Percentiles rank a stretch among this genome's conserved stretches.
These are phyloP conservation scores for Hypoxylon cercidicola DNA, from an alignment of 495 filamentous ascomycete genomes.

Conservation along the genomic window DNA sequence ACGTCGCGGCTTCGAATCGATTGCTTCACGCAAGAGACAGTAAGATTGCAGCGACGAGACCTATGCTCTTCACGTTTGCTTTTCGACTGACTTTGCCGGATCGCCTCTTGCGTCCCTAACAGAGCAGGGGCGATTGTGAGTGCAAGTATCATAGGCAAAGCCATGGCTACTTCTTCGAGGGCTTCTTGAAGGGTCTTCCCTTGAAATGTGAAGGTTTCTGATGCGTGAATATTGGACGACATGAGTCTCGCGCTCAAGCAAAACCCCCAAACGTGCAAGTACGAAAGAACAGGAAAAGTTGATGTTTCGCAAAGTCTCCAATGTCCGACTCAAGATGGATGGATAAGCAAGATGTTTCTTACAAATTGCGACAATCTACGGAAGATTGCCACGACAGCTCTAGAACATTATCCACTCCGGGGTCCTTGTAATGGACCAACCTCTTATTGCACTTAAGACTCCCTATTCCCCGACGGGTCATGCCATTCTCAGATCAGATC, in stretches of 20 bases:
- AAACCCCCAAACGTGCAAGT: not conserved
- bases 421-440: constrained; percentile 14
- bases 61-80: constrained; percentile 57
- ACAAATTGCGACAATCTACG: constrained; percentile 1
- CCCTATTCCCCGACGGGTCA: constrained; percentile 37
- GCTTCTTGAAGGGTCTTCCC: constrained; percentile 39
- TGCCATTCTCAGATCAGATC: constrained; percentile 48
- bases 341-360: constrained; percentile 26
- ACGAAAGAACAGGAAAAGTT: constrained; percentile 7
- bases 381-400: constrained; percentile 19
- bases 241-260: constrained; percentile 23
- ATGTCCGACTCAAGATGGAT: constrained; percentile 8
- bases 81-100: constrained; percentile 57
- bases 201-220: constrained; percentile 37
- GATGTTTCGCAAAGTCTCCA: not conserved
- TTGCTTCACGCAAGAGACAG: constrained; percentile 50
- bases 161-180: constrained; percentile 38
- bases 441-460: constrained; percentile 15
- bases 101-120: constrained; percentile 57
- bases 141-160: constrained; percentile 48
- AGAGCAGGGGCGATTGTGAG: constrained; percentile 52
- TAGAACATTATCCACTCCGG: constrained; percentile 22
- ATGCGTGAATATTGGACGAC: constrained; percentile 37
- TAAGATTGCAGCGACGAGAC: constrained; percentile 55
- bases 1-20: constrained; percentile 49